Conservation (phyloP, 768 basidiomycete genomes). For the Leucocoprinus leucothites region DNA sequence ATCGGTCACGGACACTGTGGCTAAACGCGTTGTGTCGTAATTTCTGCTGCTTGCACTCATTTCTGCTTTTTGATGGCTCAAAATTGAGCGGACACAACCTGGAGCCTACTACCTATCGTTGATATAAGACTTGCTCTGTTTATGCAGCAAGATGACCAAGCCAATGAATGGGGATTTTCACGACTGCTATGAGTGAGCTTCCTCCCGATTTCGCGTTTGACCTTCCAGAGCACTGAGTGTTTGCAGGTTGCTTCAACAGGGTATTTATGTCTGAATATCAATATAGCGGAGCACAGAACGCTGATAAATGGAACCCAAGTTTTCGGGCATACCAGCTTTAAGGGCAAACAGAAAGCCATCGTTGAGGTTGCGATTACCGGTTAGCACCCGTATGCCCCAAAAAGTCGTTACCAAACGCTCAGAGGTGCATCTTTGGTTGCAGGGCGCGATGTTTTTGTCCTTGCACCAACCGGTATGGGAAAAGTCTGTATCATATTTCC, state of each 20-base stretch:
- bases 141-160: background rate
- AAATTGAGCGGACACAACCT: too few species aligned
- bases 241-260: background rate
- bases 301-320: slow-evolving; percentile 32
- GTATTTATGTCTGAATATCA: background rate
- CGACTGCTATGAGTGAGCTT: background rate
- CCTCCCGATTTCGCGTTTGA: background rate
- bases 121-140: too few species aligned
- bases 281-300: background rate
- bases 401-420: background rate
- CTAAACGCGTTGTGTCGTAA: too few species aligned
- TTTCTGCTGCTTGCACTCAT: too few species aligned
- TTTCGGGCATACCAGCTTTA: slow-evolving; percentile 67
- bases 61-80: too few species aligned
- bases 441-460: slow-evolving; percentile 75
- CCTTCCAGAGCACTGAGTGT: background rate
- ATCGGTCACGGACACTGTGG: background rate
- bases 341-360: slow-evolving; percentile 77
- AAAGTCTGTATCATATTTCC: slow-evolving; percentile 45
- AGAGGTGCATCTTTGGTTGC: background rate
- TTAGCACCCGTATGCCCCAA: slow-evolving; percentile 18
- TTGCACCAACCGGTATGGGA: slow-evolving; percentile 89
- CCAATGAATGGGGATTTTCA: background rate
- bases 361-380: slow-evolving; percentile 68
- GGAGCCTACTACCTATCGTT: too few species aligned